Conservation (phyloP, 257 asterid species). For the Solanum bulbocastanum region DNA sequence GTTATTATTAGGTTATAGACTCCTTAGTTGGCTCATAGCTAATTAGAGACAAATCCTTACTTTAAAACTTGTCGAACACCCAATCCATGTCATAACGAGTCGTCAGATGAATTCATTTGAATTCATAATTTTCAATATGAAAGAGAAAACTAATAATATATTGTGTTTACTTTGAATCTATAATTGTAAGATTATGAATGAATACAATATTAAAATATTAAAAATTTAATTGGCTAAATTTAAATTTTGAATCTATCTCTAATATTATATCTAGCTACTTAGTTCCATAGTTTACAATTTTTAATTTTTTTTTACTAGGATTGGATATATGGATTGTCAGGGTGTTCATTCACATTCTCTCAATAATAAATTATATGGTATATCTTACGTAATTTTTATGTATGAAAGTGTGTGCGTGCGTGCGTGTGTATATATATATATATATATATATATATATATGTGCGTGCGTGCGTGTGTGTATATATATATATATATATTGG, state of each 20-base stretch:
- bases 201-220: not conserved
- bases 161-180: not conserved
- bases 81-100: not conserved
- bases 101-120: rapidly evolving
- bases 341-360: not conserved
- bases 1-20: not conserved
- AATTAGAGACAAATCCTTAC: not conserved
- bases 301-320: too few relatives aligned
- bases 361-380: not conserved
- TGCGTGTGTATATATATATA: too few relatives aligned
- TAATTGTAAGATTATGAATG: not conserved
- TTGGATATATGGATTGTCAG: not conserved
- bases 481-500: too few relatives aligned
- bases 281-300: not conserved
- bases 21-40: not conserved
- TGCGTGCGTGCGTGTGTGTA: too few relatives aligned
- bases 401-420: too few relatives aligned
- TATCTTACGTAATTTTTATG: not conserved
- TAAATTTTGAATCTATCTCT: not conserved
- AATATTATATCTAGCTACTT: not conserved
- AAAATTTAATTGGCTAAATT: not conserved
- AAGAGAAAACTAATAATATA: rapidly evolving
- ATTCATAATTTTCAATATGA: not conserved
- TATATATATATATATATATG: too few relatives aligned
- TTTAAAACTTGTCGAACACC: not conserved